Evolutionary conservation across 75 land plant species (phyloP).

Genomic region (Pseudotsuga menziesii): DNA sequence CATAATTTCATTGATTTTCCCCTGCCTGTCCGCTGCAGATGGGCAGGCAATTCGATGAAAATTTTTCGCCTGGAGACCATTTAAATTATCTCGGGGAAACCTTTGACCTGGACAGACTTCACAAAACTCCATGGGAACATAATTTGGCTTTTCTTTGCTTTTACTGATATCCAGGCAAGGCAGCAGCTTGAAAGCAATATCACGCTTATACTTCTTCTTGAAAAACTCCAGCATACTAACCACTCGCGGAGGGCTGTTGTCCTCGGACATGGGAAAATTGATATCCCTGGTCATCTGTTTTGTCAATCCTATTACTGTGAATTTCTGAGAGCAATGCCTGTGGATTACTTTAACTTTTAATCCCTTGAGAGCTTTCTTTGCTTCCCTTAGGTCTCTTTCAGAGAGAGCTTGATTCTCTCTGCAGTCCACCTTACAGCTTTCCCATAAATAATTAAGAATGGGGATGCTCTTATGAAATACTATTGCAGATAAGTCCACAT

Average conservation of each 20-base stretch:
- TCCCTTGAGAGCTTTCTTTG: slow-evolving; percentile 21
- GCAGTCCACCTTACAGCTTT: slow-evolving; percentile 18
- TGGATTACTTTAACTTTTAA: slow-evolving; percentile 49
- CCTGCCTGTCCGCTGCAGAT: slow-evolving; percentile 17
- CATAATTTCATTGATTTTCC: slow-evolving; percentile 24
- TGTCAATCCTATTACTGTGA: slow-evolving; percentile 35
- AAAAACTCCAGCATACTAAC: slow-evolving; percentile 34
- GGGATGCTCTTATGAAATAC: slow-evolving; percentile 40
- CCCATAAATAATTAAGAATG: slow-evolving; percentile 34
- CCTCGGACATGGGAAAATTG: slow-evolving; percentile 26
- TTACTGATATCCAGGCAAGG: slow-evolving; percentile 45
- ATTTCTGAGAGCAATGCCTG: slow-evolving; percentile 36
- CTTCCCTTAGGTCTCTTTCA: slow-evolving; percentile 6
- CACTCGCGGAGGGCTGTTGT: not conserved
- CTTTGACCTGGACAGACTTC: slow-evolving; percentile 35
- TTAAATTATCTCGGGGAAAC: slow-evolving; percentile 30
- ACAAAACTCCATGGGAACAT: slow-evolving; percentile 72
- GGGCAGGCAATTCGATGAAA: slow-evolving; percentile 18
- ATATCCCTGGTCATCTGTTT: slow-evolving; percentile 12
- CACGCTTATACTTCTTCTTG: slow-evolving; percentile 18
- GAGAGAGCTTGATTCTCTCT: not conserved
- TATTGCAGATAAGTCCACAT: slow-evolving; percentile 46
- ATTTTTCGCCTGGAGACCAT: not conserved
- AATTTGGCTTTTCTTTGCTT: slow-evolving; percentile 11
- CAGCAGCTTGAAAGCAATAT: slow-evolving; percentile 22